A percentile compares a stretch with the other conserved stretches of the same genome.
phyloP scores from a whole-genome alignment of 768 basidiomycete species.

The Termitomyces sp. region DNA sequence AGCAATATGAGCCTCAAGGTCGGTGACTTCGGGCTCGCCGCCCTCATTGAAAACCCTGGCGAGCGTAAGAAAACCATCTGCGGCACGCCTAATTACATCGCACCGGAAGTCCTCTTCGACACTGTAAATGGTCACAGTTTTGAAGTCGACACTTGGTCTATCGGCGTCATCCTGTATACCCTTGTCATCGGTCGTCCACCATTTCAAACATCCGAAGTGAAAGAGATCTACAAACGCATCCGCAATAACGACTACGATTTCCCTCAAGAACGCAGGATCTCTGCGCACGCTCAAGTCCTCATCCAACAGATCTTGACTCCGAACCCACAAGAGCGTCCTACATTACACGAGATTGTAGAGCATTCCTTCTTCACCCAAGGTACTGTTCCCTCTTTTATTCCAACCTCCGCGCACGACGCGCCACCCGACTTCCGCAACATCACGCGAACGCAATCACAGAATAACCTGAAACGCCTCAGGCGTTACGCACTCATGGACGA shows the following conservation, averaged over 20 bases:
- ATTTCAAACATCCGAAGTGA: constrained; percentile 98
- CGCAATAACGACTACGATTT: constrained; percentile 92
- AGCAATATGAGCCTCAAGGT: constrained; percentile 92
- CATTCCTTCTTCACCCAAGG: constrained; percentile 83
- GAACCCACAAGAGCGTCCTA: constrained; percentile 77
- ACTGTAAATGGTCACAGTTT: constrained; percentile 95
- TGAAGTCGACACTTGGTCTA: constrained; percentile 97
- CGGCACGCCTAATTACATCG: constrained; percentile 98
- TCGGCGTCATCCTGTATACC: constrained; percentile 96
- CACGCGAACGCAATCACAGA: constrained; percentile 48
- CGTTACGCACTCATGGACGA: constrained; percentile 59
- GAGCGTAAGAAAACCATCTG: constrained; percentile 99
- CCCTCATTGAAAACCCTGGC: constrained; percentile 92
- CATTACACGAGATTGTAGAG: constrained; percentile 77
- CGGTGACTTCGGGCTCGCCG: constrained; percentile 95
- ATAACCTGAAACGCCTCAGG: constrained; percentile 67
- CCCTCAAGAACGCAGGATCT: constrained; percentile 69
- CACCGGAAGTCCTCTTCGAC: constrained; percentile 95
- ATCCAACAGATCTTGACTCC: constrained; percentile 83
- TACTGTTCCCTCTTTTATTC: constrained; percentile 76
- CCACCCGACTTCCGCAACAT: constrained; percentile 74
- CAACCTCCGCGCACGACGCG: constrained; percentile 67
- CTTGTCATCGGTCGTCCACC: constrained; percentile 92
- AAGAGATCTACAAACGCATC: constrained; percentile 94
- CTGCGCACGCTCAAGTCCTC: constrained; percentile 66